Evolutionary conservation across 2,329 filamentous ascomycete species (phyloP).

Genomic region (Fusarium sp.): DNA sequence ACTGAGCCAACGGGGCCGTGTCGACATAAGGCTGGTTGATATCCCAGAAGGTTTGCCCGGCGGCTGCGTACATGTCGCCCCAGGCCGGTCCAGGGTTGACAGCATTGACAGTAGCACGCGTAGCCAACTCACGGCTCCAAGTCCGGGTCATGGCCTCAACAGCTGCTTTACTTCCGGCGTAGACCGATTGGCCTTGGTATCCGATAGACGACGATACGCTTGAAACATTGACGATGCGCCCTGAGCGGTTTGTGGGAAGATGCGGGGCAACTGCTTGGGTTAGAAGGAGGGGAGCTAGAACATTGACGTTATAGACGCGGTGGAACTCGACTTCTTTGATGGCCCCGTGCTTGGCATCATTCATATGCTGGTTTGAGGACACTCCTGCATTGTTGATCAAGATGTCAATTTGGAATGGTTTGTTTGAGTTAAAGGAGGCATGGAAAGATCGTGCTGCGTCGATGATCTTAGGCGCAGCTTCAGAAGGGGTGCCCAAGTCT

Average conservation of each 20-base stretch:
- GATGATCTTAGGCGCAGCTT: slow-evolving; percentile 48
- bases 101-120: slow-evolving; percentile 67
- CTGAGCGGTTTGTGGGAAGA: slow-evolving; percentile 75
- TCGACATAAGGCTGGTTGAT: slow-evolving; percentile 57
- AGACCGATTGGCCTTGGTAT: slow-evolving; percentile 67
- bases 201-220: slow-evolving; percentile 67
- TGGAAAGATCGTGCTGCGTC: slow-evolving; percentile 49
- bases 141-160: slow-evolving; percentile 70
- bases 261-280: slow-evolving; percentile 78
- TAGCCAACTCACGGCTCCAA: slow-evolving; percentile 68
- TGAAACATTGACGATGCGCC: slow-evolving; percentile 68
- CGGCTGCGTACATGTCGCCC: slow-evolving; percentile 63
- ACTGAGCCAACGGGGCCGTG: slow-evolving; percentile 52
- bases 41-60: slow-evolving; percentile 52
- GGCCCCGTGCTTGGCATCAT: slow-evolving; percentile 63
- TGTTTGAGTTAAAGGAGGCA: slow-evolving; percentile 38
- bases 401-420: slow-evolving; percentile 73
- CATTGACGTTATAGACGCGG: slow-evolving; percentile 81
- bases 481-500: slow-evolving; percentile 47
- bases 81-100: slow-evolving; percentile 69
- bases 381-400: slow-evolving; percentile 89
- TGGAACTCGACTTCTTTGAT: slow-evolving; percentile 76
- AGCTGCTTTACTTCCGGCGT: slow-evolving; percentile 70
- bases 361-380: slow-evolving; percentile 72
- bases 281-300: slow-evolving; percentile 82